Evolutionary conservation across 441 rosid species (phyloP).

Genomic region (Metrosideros polymorpha): DNA sequence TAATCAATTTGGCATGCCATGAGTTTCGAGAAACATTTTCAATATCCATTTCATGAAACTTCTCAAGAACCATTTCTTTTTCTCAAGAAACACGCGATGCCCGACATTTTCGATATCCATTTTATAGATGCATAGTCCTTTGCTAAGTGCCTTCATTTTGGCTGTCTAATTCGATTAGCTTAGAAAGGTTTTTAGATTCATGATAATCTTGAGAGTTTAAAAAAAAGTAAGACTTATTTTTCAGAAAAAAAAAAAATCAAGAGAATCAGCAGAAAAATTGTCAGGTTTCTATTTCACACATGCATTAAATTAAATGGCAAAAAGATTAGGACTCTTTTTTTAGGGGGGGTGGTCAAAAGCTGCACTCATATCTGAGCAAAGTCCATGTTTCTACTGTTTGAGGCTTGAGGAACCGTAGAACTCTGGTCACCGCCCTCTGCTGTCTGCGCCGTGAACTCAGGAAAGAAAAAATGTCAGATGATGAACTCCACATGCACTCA

Average conservation of each 20-base stretch:
- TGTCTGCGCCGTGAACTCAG: not conserved
- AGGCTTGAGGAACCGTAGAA: not conserved
- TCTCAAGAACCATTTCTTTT: not conserved
- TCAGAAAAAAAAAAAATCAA: not conserved
- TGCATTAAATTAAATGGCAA: not conserved
- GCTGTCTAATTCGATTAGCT: not conserved
- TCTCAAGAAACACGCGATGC: not conserved
- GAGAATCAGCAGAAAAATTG: not conserved
- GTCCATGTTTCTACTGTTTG: not conserved
- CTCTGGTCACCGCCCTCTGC: not conserved
- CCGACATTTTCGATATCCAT: not conserved
- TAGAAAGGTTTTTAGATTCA: not conserved
- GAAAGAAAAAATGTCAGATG: not conserved
- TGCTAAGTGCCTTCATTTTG: not conserved
- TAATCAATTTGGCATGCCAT: not conserved
- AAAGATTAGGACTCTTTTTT: not conserved
- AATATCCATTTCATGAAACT: not conserved
- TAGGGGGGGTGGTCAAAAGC: not conserved
- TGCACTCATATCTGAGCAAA: not conserved
- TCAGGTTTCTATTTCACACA: not conserved
- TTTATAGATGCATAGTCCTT: rapidly evolving
- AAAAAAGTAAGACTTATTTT: not conserved
- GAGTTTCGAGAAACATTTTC: not conserved
- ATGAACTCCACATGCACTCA: not conserved
- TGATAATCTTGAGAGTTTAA: not conserved